A percentile compares a stretch with the other conserved stretches of the same genome.
These are phyloP conservation scores for Solanum acaule DNA, from an alignment of 257 asterid genomes.

Conservation along the genomic window DNA sequence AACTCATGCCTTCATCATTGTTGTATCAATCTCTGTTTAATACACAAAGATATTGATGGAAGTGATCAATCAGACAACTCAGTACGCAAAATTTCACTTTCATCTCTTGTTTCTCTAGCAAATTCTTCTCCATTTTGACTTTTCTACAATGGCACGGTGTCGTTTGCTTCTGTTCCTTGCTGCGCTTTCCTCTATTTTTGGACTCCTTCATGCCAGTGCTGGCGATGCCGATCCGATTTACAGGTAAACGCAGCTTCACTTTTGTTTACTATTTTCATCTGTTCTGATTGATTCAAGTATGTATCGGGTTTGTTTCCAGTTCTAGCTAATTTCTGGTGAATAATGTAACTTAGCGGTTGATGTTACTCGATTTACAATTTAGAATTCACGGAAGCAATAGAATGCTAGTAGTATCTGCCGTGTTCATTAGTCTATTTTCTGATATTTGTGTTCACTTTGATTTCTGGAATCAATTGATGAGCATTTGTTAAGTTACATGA, in stretches of 20 bases:
- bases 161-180: slow-evolving; percentile 35
- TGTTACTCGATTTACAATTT: not conserved
- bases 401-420: not conserved
- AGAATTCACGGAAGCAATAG: not conserved
- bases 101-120: slow-evolving; percentile 5
- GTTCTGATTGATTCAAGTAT: not conserved
- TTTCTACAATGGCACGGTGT: slow-evolving; percentile 11
- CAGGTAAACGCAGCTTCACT: slow-evolving; percentile 21
- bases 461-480: not conserved
- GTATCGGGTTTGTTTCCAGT: not conserved
- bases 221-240: slow-evolving; percentile 80
- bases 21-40: not conserved
- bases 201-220: slow-evolving; percentile 48
- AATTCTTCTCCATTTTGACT: not conserved
- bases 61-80: slow-evolving; percentile 13
- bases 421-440: not conserved
- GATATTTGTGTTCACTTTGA: not conserved
- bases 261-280: not conserved
- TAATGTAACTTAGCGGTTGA: not conserved
- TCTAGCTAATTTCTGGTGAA: not conserved
- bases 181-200: slow-evolving; percentile 24
- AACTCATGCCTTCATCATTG: not conserved
- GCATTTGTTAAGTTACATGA: not conserved
- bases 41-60: slow-evolving; percentile 6
- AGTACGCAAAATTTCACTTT: slow-evolving; percentile 2